Evolutionary conservation across 179 eudicot species (phyloP).

Genomic region (Spinacia oleracea): DNA sequence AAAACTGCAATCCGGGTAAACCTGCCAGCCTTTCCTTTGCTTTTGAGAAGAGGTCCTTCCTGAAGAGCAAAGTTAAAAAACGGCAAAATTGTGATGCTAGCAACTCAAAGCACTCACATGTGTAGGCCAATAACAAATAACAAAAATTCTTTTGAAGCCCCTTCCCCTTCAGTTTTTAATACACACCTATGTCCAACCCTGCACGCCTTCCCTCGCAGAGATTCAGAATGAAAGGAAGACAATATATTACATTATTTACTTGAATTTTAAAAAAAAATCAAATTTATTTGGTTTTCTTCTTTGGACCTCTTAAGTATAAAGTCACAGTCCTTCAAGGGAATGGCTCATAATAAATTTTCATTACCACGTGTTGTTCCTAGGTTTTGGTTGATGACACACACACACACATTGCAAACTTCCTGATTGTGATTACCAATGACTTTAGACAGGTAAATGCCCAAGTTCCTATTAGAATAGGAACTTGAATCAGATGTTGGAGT

Average conservation of each 20-base stretch:
- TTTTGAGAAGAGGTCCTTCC: constrained; percentile 88
- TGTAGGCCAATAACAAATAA: neutral
- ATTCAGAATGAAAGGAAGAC: neutral
- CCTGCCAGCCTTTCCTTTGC: constrained; percentile 82
- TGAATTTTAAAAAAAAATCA: neutral
- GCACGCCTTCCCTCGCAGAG: neutral
- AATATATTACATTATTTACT: neutral
- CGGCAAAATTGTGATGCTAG: constrained; percentile 7
- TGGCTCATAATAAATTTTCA: neutral
- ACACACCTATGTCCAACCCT: neutral
- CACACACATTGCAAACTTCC: no score
- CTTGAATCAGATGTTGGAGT: no score
- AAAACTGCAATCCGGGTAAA: constrained; percentile 71
- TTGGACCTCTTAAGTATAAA: neutral
- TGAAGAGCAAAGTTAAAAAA: constrained; percentile 34
- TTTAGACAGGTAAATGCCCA: no score
- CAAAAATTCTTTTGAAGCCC: neutral
- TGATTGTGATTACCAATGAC: no score
- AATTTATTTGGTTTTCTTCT: neutral
- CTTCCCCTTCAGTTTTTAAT: neutral
- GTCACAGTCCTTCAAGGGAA: neutral
- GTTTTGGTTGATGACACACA: no score
- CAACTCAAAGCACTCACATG: neutral
- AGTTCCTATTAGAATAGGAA: no score
- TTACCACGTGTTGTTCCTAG: no score